Percentiles rank a stretch among this genome's conserved stretches.
Evolutionary conservation across 768 basidiomycete genomes (phyloP).

Genomic region (Pleurotus tuoliensis): DNA sequence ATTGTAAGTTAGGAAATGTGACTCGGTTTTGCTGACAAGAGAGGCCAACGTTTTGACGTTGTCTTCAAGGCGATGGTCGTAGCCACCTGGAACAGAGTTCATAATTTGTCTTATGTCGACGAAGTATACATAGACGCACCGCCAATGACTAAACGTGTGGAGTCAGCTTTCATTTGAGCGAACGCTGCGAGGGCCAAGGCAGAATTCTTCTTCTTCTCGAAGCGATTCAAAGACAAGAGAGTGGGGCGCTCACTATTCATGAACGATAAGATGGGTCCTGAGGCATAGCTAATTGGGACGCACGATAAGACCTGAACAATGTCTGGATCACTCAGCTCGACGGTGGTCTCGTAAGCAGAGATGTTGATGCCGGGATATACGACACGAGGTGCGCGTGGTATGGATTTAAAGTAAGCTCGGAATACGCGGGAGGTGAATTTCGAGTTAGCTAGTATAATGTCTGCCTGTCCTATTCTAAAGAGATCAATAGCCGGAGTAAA

Average conservation of each 20-base stretch:
- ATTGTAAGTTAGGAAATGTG: conserved; percentile 53
- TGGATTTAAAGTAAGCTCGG: conserved; percentile 65
- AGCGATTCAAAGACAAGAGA: conserved; percentile 86
- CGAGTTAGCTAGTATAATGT: conserved; percentile 90
- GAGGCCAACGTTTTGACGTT: conserved; percentile 66
- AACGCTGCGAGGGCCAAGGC: conserved; percentile 80
- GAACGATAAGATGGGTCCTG: background rate
- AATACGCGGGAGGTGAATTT: conserved; percentile 85
- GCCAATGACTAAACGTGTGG: too few species aligned
- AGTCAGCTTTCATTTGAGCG: conserved; percentile 38
- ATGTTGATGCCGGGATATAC: conserved; percentile 94
- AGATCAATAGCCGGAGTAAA: conserved; percentile 3
- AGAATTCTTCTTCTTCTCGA: conserved; percentile 93
- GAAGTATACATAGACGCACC: too few species aligned
- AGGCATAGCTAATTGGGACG: conserved; percentile 23
- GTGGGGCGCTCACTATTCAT: conserved; percentile 61
- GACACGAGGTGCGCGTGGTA: conserved; percentile 60
- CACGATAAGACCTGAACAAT: conserved; percentile 56
- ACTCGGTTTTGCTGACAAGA: conserved; percentile 57
- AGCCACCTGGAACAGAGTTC: conserved; percentile 58
- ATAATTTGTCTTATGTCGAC: too few species aligned
- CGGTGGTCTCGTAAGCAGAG: conserved; percentile 53
- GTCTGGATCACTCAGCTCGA: conserved; percentile 43
- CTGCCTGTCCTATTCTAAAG: conserved; percentile 68
- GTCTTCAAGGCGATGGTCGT: conserved; percentile 83